Base-by-base conservation (phyloP, 2,329 filamentous ascomycete genomes). In the Aspergillus persii region DNA sequence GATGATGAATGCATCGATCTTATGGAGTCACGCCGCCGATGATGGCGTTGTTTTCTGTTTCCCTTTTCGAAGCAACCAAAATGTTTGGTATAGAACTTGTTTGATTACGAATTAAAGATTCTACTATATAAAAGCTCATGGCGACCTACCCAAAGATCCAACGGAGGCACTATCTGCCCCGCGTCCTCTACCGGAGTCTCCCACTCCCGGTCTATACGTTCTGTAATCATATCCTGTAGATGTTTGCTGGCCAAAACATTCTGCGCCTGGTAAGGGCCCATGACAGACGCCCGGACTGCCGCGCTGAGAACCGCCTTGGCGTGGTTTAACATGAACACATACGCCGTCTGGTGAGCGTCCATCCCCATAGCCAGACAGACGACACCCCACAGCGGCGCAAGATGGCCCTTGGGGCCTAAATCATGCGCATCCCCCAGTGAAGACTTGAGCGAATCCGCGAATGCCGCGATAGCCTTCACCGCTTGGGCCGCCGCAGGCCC, bases 221-320 rank as follows among this genome's bases (percentile, higher is more conserved):
- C 73, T 53, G 75, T 68, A 41, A 88, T 83, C 62, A 80, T 76
- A n/a, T 75, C 74, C 67, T 84, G 81, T 63, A 88, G 64, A 54
- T 76, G 77, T 31, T 70, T 72, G 60, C 82, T 81, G 2, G 85
- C 86, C 47, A 89, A 74, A 30, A 87, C 73, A 26, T 75, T 80
- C 65, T 89, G 86, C 18, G 84, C 83, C 71, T 87, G 85, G 71
- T 88, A 89, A 0, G 86, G 86, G 0, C 86, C 86, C 81, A 88
- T 83, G 2, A 88, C 85, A 26, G 83, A 83, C 4, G 86, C 84
- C 47, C 86, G 77, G 48, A 89, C 86, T 0, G 82, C 86, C 3
- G 86, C 86, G 63, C 83, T 86, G 12, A 87, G 74, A 4, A 89
- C 79, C 0, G 86, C 84, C 65, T 87, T 85, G 4, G 84, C 84